Base-by-base conservation (phyloP, 1,284 basidiomycete species). In the Clitocybe nebularis region DNA sequence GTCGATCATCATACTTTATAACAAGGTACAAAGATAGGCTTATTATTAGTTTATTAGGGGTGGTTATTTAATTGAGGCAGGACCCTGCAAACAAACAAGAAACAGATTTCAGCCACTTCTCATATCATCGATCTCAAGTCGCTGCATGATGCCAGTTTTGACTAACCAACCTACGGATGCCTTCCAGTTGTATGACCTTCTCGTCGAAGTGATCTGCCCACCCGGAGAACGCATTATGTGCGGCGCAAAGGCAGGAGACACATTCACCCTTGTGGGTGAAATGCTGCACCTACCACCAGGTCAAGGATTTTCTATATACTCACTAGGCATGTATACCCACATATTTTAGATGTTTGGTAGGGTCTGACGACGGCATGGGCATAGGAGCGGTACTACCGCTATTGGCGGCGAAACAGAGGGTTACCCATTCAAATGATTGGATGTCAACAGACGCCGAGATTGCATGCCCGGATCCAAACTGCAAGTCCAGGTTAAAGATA, bases 241-340 rank as follows among this genome's bases (percentile, higher is more conserved):
- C 44, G 80, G 81, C 2, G 81, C 81, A 2, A 79, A 77, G 48
- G 59, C 65, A 2, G 81, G 81, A 0, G 81, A 84, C 54, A 60
- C 75, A 54, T 82, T 84, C 54, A 72, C 62, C 2, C 62, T 84
- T 4, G 62, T 78, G 49, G 80, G 79, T 1, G 81, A 83, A 56
- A 76, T 81, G 72, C 49, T 83, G 17, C 52, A 68, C 49, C 66
- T 83, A 1, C 81, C 81, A 8, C 69, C 72, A 0, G 71, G 67
- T 1, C 79, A 81, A 53, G 80, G 77, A 0, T 72, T 83, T 49
- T 82, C 81, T 0, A 79, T 84, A 24, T 83, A 82, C 54, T 83
- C 81, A 0, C 61, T 82, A 8, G 64, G 81, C 81, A 47, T 36
- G 63, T 52, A 22, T 7, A 13, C 5, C 13, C 26, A 3, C 2